Conservation (phyloP, 768 basidiomycete species). For the Auricularia sp. region DNA sequence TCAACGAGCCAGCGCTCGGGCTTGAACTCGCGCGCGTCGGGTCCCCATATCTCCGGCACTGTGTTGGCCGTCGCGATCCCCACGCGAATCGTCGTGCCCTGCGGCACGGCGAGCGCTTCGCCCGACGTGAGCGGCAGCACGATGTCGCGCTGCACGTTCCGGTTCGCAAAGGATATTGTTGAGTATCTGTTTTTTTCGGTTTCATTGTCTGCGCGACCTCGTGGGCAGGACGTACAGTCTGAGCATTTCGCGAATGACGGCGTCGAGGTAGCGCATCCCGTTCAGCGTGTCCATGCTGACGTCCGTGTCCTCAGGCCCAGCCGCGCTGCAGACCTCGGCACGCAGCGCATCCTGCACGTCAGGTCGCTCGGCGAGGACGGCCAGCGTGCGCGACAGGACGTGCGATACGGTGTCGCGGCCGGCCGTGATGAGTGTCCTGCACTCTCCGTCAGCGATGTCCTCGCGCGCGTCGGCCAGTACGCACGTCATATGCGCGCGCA, state of each 20-base stretch:
- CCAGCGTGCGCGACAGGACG: not conserved
- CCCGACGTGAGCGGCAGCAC: not conserved
- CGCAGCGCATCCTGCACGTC: not conserved
- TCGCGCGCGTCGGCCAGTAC: not conserved
- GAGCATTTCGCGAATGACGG: conserved; percentile 36
- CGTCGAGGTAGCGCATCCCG: conserved; percentile 46
- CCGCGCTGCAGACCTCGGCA: not conserved
- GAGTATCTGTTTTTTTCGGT: not conserved
- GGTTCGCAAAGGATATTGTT: not conserved
- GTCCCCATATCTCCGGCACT: conserved; percentile 38
- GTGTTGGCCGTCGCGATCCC: conserved; percentile 40
- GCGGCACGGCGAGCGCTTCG: conserved; percentile 18
- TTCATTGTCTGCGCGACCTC: too few species aligned
- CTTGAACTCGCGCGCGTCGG: conserved; percentile 33
- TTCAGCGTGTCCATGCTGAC: conserved; percentile 47
- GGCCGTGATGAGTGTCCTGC: not conserved
- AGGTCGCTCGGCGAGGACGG: not conserved
- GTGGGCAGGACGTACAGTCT: conserved; percentile 17
- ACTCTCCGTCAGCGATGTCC: not conserved
- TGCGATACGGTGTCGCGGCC: not conserved
- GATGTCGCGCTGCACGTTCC: not conserved
- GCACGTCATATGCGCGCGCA: not conserved
- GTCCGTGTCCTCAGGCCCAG: conserved; percentile 20
- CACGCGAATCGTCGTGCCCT: conserved; percentile 33
- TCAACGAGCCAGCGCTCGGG: conserved; percentile 33